These are phyloP conservation scores for Triticum timopheevii DNA, from an alignment of 176 grass and related monocot genomes.

Conservation along the genomic window DNA sequence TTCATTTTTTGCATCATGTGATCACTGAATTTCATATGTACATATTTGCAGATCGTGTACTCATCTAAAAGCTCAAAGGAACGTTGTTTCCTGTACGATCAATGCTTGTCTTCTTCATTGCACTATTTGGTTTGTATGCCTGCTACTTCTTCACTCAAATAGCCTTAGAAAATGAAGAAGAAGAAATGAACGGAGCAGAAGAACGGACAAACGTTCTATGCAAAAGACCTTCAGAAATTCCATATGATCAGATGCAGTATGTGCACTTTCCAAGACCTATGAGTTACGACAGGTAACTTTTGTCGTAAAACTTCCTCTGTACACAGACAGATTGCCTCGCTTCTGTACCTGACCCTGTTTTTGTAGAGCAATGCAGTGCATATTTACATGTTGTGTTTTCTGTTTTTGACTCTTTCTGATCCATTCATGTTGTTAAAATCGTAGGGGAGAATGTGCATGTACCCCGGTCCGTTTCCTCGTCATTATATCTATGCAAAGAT, in stretches of 20 bases:
- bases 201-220: slow-evolving; percentile 36
- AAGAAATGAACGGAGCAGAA: not conserved
- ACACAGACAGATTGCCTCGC: not conserved
- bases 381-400: not conserved
- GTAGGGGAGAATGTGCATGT: slow-evolving; percentile 65
- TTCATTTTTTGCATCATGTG: slow-evolving; percentile 14
- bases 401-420: not conserved
- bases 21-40: not conserved
- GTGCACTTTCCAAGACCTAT: slow-evolving; percentile 74
- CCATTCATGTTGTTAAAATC: slow-evolving; percentile 3
- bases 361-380: too few relatives aligned
- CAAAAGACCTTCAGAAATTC: slow-evolving; percentile 17
- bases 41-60: slow-evolving; percentile 48
- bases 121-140: slow-evolving; percentile 65
- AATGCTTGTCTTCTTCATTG: slow-evolving; percentile 59
- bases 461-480: slow-evolving; percentile 76
- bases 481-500: slow-evolving; percentile 93
- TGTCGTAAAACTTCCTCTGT: not conserved
- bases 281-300: slow-evolving; percentile 62
- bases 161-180: slow-evolving; percentile 43
- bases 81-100: slow-evolving; percentile 50
- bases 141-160: slow-evolving; percentile 80
- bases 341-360: not conserved
- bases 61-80: slow-evolving; percentile 57
- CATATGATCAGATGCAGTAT: slow-evolving; percentile 47